Conservation (phyloP, 2,329 filamentous ascomycete species). For the Colletotrichum acutatum region DNA sequence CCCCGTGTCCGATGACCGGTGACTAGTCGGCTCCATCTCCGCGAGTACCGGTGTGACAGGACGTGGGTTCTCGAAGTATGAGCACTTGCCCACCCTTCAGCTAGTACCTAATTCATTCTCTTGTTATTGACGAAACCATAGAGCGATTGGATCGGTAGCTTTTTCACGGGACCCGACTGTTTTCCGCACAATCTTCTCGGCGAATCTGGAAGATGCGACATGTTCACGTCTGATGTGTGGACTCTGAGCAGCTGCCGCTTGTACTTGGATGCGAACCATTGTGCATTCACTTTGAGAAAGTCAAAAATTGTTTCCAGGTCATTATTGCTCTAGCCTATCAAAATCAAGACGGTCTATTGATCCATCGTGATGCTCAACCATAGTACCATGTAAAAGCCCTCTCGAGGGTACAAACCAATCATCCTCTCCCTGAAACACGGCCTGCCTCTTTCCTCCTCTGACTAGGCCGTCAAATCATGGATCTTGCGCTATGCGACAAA, state of each 20-base stretch:
- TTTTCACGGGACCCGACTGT: too few species aligned
- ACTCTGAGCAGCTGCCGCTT: too few species aligned
- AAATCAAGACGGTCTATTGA: background rate
- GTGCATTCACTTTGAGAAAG: background rate
- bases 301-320: background rate
- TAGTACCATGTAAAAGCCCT: background rate
- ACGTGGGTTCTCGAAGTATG: background rate
- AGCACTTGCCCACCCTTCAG: background rate
- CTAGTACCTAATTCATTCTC: background rate
- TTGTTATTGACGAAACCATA: background rate
- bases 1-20: background rate
- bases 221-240: background rate
- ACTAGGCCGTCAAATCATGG: constrained; percentile 3
- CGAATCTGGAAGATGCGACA: too few species aligned
- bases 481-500: constrained; percentile 17
- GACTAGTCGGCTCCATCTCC: background rate
- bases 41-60: too few species aligned
- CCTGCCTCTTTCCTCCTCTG: background rate
- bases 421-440: background rate
- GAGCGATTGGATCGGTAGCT: too few species aligned
- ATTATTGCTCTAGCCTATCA: constrained; percentile 21
- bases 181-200: too few species aligned
- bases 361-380: background rate
- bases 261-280: accelerated
- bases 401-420: background rate